Percentiles rank a stretch among this genome's conserved stretches.
Evolutionary conservation across 257 asterid species (phyloP).

Genomic region (Solanum infundibuliforme): DNA sequence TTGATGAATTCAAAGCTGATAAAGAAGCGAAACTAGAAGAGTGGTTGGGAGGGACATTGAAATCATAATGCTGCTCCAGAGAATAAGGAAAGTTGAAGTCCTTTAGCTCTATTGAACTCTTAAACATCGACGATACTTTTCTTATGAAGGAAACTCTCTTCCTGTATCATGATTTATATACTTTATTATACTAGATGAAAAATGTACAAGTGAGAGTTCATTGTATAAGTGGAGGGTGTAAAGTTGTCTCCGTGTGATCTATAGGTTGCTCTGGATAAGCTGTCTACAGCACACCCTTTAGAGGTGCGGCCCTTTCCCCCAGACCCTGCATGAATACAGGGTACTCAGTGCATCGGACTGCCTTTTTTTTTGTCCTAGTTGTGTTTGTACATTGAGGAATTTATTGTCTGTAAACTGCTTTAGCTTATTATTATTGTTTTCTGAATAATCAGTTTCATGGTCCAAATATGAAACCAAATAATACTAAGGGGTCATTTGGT

Average conservation of each 20-base stretch:
- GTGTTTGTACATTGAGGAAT: not conserved
- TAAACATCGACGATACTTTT: not conserved
- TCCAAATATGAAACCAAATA: not conserved
- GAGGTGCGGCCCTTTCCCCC: not conserved
- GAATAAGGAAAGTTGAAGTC: not conserved
- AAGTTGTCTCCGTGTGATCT: not conserved
- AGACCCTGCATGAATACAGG: not conserved
- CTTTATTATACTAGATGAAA: not conserved
- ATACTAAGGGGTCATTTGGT: not conserved
- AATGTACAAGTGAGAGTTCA: not conserved
- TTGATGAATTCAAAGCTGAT: constrained; percentile 68
- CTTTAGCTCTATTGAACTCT: not conserved
- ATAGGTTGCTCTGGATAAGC: not conserved
- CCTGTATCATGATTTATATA: not conserved
- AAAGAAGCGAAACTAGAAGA: constrained; percentile 70
- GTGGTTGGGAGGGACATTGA: constrained; percentile 51
- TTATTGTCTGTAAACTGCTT: not conserved
- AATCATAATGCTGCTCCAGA: not conserved
- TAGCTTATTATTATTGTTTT: not conserved
- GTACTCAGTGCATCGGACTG: not conserved
- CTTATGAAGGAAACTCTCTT: not conserved
- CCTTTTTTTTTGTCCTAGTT: not conserved
- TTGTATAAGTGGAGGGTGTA: not conserved
- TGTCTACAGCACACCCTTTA: not conserved
- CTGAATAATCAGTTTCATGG: not conserved